A percentile compares a stretch with the other conserved stretches of the same genome.
These are phyloP conservation scores for Prunus padus DNA, from an alignment of 306 rosid genomes.

Conservation along the genomic window DNA sequence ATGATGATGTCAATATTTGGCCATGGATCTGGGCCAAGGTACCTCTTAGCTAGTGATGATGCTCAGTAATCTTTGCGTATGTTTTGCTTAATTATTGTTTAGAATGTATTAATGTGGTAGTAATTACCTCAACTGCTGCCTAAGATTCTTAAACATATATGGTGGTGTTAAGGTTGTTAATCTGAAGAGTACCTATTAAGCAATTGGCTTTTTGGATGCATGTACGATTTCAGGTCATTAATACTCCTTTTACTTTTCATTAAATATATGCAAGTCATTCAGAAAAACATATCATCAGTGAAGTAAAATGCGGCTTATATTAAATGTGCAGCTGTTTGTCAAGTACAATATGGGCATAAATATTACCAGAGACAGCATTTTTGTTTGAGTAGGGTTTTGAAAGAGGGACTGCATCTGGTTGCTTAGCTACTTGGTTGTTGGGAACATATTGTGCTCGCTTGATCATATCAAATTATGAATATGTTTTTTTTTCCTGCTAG, in stretches of 20 bases:
- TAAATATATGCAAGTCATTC: neutral
- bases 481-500: neutral
- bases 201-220: neutral
- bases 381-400: neutral
- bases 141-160: neutral
- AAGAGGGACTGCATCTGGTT: neutral
- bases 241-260: neutral
- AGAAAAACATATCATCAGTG: neutral
- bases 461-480: neutral
- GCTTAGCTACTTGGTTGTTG: neutral
- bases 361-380: neutral
- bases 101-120: slow-evolving; percentile 1
- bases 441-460: neutral
- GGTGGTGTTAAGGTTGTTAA: neutral
- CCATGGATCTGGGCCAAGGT: slow-evolving; percentile 19
- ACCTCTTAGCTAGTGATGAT: neutral
- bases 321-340: neutral
- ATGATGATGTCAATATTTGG: neutral
- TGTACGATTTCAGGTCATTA: neutral
- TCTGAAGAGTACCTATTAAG: neutral
- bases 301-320: neutral
- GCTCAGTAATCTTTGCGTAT: neutral
- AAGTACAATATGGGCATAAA: no score
- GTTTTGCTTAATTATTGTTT: neutral
- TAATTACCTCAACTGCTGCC: neutral